Evolutionary conservation across 192 early-diverging fungal genomes (phyloP).

Genomic region (Diversispora epigaea): DNA sequence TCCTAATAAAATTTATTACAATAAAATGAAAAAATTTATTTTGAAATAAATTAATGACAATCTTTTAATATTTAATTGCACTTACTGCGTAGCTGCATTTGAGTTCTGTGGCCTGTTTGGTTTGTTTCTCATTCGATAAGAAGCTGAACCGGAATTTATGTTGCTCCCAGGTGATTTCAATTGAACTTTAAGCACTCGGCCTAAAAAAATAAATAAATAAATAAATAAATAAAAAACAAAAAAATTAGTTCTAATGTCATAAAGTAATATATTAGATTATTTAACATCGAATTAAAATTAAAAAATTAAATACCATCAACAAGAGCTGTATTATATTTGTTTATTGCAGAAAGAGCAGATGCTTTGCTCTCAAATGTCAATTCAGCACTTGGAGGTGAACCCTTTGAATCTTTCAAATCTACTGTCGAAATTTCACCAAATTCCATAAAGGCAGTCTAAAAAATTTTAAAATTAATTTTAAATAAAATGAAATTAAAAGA

Average conservation of each 20-base stretch:
- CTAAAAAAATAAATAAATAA: no score
- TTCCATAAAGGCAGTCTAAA: constrained; percentile 40
- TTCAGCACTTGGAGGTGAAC: constrained; percentile 39
- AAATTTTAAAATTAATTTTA: not conserved
- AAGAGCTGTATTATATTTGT: constrained; percentile 42
- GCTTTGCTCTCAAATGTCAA: constrained; percentile 40
- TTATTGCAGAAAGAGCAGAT: constrained; percentile 43
- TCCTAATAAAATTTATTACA: constrained; percentile 11
- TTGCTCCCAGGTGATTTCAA: constrained; percentile 32
- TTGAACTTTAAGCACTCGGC: constrained; percentile 38
- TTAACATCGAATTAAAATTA: not conserved
- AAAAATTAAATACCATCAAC: constrained; percentile 42
- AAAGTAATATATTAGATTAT: not conserved
- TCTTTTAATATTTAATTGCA: not conserved
- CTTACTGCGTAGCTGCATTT: not conserved
- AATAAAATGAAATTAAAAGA: not conserved
- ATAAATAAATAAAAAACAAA: no score
- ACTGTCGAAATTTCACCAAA: constrained; percentile 41
- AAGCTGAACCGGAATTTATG: constrained; percentile 10
- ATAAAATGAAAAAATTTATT: not conserved
- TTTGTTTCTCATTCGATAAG: constrained; percentile 26
- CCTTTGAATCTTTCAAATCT: constrained; percentile 37
- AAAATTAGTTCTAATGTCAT: not conserved
- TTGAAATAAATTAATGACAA: not conserved
- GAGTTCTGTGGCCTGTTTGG: constrained; percentile 9